Conservation (phyloP, 768 basidiomycete species). For the Leccinum disarticulatum region DNA sequence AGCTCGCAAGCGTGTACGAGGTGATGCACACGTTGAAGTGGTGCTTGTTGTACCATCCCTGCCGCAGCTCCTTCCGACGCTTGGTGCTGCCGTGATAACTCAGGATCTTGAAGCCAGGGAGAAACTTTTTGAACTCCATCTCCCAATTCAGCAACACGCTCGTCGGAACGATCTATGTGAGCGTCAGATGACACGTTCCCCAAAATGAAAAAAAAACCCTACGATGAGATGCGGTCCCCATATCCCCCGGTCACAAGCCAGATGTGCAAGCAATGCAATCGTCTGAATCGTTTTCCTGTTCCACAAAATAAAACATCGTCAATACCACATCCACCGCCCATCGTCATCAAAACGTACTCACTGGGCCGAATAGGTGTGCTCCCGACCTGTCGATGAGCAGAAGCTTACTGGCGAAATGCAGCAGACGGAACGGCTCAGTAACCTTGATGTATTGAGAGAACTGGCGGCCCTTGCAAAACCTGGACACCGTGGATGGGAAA, state of each 20-base stretch:
- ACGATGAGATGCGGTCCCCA: slow-evolving; percentile 92
- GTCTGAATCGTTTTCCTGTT: slow-evolving; percentile 94
- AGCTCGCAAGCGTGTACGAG: slow-evolving; percentile 89
- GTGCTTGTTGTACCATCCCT: slow-evolving; percentile 88
- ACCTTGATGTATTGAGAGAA: too few relatives aligned
- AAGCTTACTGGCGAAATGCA: too few relatives aligned
- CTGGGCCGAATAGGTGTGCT: too few relatives aligned
- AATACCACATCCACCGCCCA: neutral
- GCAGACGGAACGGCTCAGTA: too few relatives aligned
- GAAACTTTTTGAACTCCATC: slow-evolving; percentile 95
- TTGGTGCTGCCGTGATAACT: slow-evolving; percentile 91
- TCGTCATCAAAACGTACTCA: slow-evolving; percentile 50
- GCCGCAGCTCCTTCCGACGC: slow-evolving; percentile 84
- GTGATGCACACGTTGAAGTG: slow-evolving; percentile 95
- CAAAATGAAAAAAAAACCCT: slow-evolving; percentile 27
- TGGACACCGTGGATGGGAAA: too few relatives aligned
- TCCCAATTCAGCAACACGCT: slow-evolving; percentile 96
- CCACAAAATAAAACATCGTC: neutral
- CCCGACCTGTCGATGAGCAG: too few relatives aligned
- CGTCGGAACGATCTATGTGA: slow-evolving; percentile 76
- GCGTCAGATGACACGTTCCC: neutral
- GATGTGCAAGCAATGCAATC: slow-evolving; percentile 88
- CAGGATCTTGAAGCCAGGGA: slow-evolving; percentile 82
- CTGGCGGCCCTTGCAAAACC: too few relatives aligned
- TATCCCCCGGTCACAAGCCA: slow-evolving; percentile 87